These are phyloP conservation scores for Coemansia sp. DNA, from an alignment of 192 early-diverging fungal genomes.

Conservation along the genomic window DNA sequence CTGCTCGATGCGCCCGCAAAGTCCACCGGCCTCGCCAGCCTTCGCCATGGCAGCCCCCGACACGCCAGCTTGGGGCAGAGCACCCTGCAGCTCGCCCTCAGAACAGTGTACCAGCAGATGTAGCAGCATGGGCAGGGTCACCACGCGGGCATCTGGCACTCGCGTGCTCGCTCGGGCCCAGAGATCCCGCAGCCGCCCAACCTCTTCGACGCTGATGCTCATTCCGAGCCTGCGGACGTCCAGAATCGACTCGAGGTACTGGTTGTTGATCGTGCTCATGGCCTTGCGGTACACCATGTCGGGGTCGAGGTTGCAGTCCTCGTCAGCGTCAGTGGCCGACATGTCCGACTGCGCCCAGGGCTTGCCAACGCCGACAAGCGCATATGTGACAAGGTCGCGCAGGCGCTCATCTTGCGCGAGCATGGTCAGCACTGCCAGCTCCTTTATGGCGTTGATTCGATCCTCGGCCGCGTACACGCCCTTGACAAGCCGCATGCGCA, in stretches of 20 bases:
- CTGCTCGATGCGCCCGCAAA: slow-evolving; percentile 49
- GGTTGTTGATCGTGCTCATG: slow-evolving; percentile 44
- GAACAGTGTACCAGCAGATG: slow-evolving; percentile 55
- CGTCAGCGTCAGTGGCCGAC: slow-evolving; percentile 38
- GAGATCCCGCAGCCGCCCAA: slow-evolving; percentile 39
- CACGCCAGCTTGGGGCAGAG: slow-evolving; percentile 49
- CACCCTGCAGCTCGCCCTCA: slow-evolving; percentile 46
- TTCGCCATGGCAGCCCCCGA: slow-evolving; percentile 48
- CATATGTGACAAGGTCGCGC: slow-evolving; percentile 39
- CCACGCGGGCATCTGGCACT: slow-evolving; percentile 31
- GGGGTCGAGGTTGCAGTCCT: slow-evolving; percentile 56
- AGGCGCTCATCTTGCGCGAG: slow-evolving; percentile 50
- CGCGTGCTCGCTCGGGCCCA: slow-evolving; percentile 43
- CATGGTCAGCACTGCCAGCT: slow-evolving; percentile 48
- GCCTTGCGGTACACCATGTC: slow-evolving; percentile 58
- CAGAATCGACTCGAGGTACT: slow-evolving; percentile 50
- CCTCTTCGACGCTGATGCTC: slow-evolving; percentile 53
- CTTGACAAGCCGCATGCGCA: slow-evolving; percentile 51
- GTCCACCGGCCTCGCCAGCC: slow-evolving; percentile 32
- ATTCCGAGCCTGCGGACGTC: slow-evolving; percentile 52
- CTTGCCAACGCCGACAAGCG: slow-evolving; percentile 40
- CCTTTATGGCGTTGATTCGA: slow-evolving; percentile 46
- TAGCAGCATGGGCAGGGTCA: slow-evolving; percentile 56
- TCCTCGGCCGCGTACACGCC: slow-evolving; percentile 42
- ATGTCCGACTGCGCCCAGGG: slow-evolving; percentile 40